These are phyloP conservation scores for Neopestalotiopsis clavispora DNA, from an alignment of 2,329 filamentous ascomycete genomes.

Conservation along the genomic window DNA sequence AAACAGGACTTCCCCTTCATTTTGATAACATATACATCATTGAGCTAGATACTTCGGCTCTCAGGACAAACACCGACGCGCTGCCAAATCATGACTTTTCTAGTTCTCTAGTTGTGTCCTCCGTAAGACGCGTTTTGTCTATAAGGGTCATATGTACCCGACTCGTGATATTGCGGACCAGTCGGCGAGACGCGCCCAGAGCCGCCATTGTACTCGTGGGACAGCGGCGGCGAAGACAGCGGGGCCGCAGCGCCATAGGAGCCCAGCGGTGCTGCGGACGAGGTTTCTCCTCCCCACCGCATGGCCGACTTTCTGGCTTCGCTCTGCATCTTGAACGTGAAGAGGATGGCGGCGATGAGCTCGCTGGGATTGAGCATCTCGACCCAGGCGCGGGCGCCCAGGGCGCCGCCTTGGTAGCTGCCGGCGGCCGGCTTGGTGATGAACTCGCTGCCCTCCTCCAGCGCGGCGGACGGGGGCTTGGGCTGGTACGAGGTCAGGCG, in stretches of 20 bases:
- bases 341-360: constrained; percentile 16
- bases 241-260: background rate
- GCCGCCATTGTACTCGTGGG: background rate
- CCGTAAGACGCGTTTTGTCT: background rate
- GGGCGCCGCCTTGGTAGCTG: constrained; percentile 16
- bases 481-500: constrained; percentile 4
- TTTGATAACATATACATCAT: too few species aligned
- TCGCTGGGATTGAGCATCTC: constrained; percentile 16
- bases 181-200: background rate
- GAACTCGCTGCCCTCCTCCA: background rate
- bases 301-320: background rate
- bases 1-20: too few species aligned
- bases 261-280: background rate
- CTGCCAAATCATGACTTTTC: background rate
- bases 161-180: background rate
- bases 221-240: background rate
- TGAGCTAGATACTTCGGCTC: too few species aligned
- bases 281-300: background rate
- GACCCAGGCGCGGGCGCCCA: constrained; percentile 15
- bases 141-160: background rate
- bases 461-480: constrained; percentile 1
- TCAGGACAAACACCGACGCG: too few species aligned
- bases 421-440: background rate
- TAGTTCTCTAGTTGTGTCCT: background rate
- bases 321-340: constrained; percentile 15